Evolutionary conservation across 2,329 filamentous ascomycete species (phyloP), one percentile per base, ranked within the genome.

Genomic region (Trichoderma breve): DNA sequence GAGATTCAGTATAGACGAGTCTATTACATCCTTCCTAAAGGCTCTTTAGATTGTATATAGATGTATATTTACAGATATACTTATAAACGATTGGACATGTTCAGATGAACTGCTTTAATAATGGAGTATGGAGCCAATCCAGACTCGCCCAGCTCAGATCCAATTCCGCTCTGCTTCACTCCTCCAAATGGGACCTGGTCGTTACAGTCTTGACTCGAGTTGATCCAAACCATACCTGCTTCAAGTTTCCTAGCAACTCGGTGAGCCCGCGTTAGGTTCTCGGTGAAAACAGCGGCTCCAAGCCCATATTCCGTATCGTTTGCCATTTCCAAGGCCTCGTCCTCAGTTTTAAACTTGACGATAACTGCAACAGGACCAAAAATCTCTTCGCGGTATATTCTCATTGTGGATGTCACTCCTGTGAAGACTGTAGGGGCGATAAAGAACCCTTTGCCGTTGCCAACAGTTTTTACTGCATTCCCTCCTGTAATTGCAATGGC

Each of bases 221-320:
- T 78, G 74, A 90, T 86, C 67, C 89, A 90, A 2, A 92, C 86
- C 88, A 91, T 91, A 9, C 90, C 90, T 0, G 89, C 87, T 74
- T 92, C 88, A 53, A 92, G 80, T 1, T 80, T 82, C 74, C 85
- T 84, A 1, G 83, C 81, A 2, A 87, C 81, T 34, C 85, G 79
- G 69, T 47, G 43, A 47, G 43, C 43, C 15, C 7, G n/a, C n/a
- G 43, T 47, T n/a, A 47, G 43, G 18, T 47, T 47, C 21, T 47
- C 43, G 0, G 43, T 47, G n/a, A 47, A 47, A 21, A 47, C 18
- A 47, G 43, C 43, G 0, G 43, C 43, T 21, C 43, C 43, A 21
- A 47, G 43, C 9, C 43, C 43, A 47, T 47, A 47, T 47, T 47
- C 43, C n/a, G 43, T 47, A 47, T 47, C 43, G n/a, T 47, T 47